Base-by-base conservation (phyloP, 164 flowering plant species). In the Houttuynia cordata region DNA sequence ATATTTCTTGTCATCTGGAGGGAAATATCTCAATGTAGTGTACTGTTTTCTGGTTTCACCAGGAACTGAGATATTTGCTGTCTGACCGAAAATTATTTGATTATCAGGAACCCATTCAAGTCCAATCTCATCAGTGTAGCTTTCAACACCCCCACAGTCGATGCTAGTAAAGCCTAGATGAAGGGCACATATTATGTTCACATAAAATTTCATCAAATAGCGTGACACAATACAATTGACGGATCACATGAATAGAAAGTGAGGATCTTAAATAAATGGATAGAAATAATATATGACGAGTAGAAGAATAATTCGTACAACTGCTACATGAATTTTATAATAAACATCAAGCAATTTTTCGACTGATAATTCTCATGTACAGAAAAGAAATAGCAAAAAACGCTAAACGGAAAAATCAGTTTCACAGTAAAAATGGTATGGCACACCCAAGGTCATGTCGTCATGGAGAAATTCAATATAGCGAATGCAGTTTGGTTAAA, bases 151-250 rank as follows among this genome's bases (percentile, higher is more conserved):
- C 57, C 97, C 99, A 79, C 99, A 94, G 53, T 91, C 84, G 58
- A 88, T 68, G 73, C 99, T 94, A 53, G 86, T 75, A 83, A 94
- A 94, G 73, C 97, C 99, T 94, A 51, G 37, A 64, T 62, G 34
- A 72, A 61, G 53, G 39, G 50, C 61, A 24, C n/a, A 19, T 10
- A 30, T 47, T 51, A 42, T 25, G 13, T 57, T 57, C 24, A 47
- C 24, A 20, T 15, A 60, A 20, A 24, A 30, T 22, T 30, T 30
- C 4, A 30, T 2, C 37, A 51, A 19, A 7, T 10, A 60, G 39
- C 10, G 18, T 10, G 20, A 13, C 53, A 24, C 18, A 47, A 50
- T 40, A 17, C 42, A 49, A 39, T 14, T 10, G 24, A 58, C 58
- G 30, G 42, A 34, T 12, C 34, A n/a, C 55, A 23, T 18, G 30